Conservation (phyloP, 768 basidiomycete genomes). For the Tricholoma flavovirens region DNA sequence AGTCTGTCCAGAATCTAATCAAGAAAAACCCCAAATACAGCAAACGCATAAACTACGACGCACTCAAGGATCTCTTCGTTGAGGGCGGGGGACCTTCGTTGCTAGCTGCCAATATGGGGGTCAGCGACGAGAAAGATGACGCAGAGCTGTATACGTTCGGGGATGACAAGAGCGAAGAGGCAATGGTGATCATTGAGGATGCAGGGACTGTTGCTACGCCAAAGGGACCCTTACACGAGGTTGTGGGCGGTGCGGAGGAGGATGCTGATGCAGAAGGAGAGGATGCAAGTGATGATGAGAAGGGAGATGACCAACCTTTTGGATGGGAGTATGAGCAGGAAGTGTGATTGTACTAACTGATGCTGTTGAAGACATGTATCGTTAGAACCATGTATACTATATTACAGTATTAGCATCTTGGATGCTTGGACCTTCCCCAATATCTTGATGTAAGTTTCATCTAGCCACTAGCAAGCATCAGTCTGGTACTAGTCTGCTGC, state of each 20-base stretch:
- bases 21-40: constrained; percentile 86
- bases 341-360: constrained; percentile 28
- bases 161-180: constrained; percentile 35
- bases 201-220: constrained; percentile 29
- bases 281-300: constrained; percentile 39
- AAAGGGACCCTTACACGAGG: constrained; percentile 13
- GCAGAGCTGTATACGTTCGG: constrained; percentile 36
- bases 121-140: constrained; percentile 41
- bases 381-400: too few species aligned
- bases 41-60: constrained; percentile 92
- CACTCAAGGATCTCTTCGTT: constrained; percentile 73
- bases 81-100: constrained; percentile 33
- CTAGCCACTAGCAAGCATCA: too few species aligned
- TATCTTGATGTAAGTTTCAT: too few species aligned
- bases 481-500: too few species aligned
- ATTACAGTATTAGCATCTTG: too few species aligned
- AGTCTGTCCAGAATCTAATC: constrained; percentile 70
- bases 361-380: neutral
- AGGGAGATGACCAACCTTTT: constrained; percentile 46
- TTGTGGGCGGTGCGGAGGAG: constrained; percentile 14
- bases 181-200: constrained; percentile 39
- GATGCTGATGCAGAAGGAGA: constrained; percentile 36
- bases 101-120: constrained; percentile 22
- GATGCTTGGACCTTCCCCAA: too few species aligned
- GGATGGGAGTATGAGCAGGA: constrained; percentile 70